Percentiles rank a stretch among this genome's conserved stretches.
phyloP scores from a whole-genome alignment of 164 flowering plant species.

The Aristolochia contorta region DNA sequence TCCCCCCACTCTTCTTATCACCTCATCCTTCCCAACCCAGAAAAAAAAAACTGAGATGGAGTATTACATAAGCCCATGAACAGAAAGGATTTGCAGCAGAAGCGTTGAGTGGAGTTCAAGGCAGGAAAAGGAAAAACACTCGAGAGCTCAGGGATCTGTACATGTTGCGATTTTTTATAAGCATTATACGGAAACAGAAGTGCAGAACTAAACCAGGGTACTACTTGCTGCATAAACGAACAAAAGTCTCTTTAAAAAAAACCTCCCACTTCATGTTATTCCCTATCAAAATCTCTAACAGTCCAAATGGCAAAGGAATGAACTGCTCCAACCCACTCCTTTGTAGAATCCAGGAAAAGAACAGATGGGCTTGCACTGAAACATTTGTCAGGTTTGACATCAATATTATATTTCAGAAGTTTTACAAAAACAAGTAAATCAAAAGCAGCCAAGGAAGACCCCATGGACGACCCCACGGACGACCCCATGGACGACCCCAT shows the following conservation, averaged over 20 bases:
- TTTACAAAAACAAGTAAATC: neutral
- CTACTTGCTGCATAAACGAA: neutral
- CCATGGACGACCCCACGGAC: neutral
- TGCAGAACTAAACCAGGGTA: neutral
- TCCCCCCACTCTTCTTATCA: neutral
- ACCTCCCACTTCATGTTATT: conserved; percentile 2
- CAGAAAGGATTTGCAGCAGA: conserved; percentile 3
- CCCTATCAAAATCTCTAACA: conserved; percentile 3
- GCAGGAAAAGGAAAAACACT: conserved; percentile 6
- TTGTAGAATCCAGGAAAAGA: neutral
- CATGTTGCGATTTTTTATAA: neutral
- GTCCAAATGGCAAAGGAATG: neutral
- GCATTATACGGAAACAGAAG: neutral
- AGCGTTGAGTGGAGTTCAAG: conserved; percentile 10
- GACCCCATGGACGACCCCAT: neutral
- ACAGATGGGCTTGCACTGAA: neutral
- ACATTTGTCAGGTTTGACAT: conserved; percentile 3
- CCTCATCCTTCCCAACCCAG: conserved; percentile 6
- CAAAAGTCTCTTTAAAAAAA: neutral
- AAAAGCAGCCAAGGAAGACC: neutral
- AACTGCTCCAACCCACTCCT: conserved; percentile 10
- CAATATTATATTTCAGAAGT: neutral
- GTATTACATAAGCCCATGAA: conserved; percentile 5
- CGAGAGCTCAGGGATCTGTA: conserved; percentile 1
- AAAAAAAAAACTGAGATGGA: neutral